Base-by-base conservation (phyloP, 176 grass and related monocot species). In the Chloris gayana region DNA sequence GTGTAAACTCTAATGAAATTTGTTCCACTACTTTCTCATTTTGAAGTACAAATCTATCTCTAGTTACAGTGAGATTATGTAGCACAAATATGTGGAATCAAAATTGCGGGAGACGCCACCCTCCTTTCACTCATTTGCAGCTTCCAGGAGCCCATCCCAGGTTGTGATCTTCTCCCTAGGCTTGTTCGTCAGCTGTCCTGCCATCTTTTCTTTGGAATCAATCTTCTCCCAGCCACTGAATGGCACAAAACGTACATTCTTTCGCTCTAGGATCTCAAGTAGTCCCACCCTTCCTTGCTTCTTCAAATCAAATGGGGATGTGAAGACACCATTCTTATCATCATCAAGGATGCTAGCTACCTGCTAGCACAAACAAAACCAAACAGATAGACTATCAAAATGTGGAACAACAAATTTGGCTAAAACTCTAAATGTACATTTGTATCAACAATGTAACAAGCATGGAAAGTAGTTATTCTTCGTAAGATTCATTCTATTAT, bases 261-360 rank as follows among this genome's bases (percentile, higher is more conserved):
- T 93, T 27, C 76, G 72, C 71, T 86, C 75, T 49, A 95, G 85
- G 78, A 89, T 80, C 78, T 89, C 85, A 84, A 89, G 56, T 24
- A 95, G 84, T 9, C 86, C 88, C 31, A 37, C 47, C 73, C 92
- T 87, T 42, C 92, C 95, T 75, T 65, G 67, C 76, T 89, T 90
- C 45, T 83, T 70, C 8, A 59, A 73, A 64, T 25, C 69, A 22
- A 64, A 46, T 64, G 38, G 14, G 21, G 41, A 0, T 21, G 18
- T 62, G 24, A 90, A 14, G 31, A 80, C 26, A 5, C 88, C 83
- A 54, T 92, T 90, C 38, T 64, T 83, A 27, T 89, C 73, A 75
- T 98, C 95, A 76, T 98, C 92, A 72, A 98, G 66, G 53, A 98
- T 98, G 65, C 80, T 94, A 24, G 80, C 83, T 67, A 94, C 95